A percentile compares a stretch with the other conserved stretches of the same genome.
These are phyloP conservation scores for Myotisia sp. DNA, from an alignment of 2,329 filamentous ascomycete genomes.

Conservation along the genomic window DNA sequence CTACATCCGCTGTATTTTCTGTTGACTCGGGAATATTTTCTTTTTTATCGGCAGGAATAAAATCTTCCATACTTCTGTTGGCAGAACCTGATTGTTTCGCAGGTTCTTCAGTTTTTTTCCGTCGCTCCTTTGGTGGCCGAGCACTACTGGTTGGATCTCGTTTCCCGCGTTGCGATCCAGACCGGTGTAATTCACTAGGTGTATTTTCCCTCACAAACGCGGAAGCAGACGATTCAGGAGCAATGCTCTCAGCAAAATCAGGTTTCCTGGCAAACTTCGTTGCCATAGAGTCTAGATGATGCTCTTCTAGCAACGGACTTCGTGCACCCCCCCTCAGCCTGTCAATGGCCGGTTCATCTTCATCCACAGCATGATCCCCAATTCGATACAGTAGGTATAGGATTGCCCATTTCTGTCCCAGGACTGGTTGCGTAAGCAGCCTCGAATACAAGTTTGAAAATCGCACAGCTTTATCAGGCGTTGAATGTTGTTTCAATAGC, in stretches of 20 bases:
- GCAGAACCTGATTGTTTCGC: slow-evolving; percentile 11
- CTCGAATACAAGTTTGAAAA: slow-evolving; percentile 87
- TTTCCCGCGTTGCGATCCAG: slow-evolving; percentile 1
- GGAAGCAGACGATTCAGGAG: slow-evolving; percentile 29
- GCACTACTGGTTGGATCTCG: slow-evolving; percentile 3
- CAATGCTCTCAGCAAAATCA: slow-evolving; percentile 16
- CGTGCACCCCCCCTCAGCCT: slow-evolving; percentile 14
- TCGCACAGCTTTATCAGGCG: slow-evolving; percentile 58
- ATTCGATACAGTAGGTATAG: slow-evolving; percentile 79
- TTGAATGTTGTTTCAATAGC: slow-evolving; percentile 62
- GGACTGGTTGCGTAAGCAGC: slow-evolving; percentile 75
- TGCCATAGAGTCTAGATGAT: slow-evolving; percentile 25
- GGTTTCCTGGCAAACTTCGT: slow-evolving; percentile 15
- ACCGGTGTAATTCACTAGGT: slow-evolving; percentile 9
- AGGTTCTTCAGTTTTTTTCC: slow-evolving; percentile 12
- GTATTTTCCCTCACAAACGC: slow-evolving; percentile 19
- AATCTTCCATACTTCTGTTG: slow-evolving; percentile 6
- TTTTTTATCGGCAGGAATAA: slow-evolving; percentile 11
- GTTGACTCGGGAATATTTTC: slow-evolving; percentile 8
- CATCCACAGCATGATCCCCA: slow-evolving; percentile 43
- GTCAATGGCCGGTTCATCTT: slow-evolving; percentile 4
- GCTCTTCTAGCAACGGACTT: slow-evolving; percentile 28
- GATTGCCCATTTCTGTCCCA: slow-evolving; percentile 94
- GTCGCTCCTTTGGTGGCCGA: slow-evolving; percentile 12
- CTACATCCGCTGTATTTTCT: slow-evolving; percentile 5